Conservation (phyloP, 192 early-diverging fungal species). For the Chytriomyces sp. region DNA sequence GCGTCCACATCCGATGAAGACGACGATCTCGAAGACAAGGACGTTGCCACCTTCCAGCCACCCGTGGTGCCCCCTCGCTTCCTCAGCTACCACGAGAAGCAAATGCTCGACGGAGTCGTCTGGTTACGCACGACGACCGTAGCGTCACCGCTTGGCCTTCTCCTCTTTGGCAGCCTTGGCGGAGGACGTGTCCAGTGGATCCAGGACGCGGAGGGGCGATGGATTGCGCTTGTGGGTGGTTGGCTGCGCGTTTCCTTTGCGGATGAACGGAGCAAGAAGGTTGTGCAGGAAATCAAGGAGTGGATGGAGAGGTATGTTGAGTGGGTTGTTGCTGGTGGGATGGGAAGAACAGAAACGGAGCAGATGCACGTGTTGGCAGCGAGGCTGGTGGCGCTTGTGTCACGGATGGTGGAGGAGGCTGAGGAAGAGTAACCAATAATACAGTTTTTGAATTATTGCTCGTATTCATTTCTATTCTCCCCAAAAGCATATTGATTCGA, state of each 20-base stretch:
- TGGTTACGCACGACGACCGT: slow-evolving; percentile 46
- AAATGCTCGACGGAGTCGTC: slow-evolving; percentile 44
- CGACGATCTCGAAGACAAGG: slow-evolving; percentile 10
- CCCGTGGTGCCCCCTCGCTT: slow-evolving; percentile 43
- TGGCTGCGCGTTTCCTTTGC: slow-evolving; percentile 36
- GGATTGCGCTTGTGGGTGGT: slow-evolving; percentile 30
- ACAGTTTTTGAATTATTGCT: background rate
- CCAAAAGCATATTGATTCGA: too few relatives aligned
- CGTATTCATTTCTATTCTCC: background rate
- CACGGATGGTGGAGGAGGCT: background rate
- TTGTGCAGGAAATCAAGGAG: slow-evolving; percentile 31
- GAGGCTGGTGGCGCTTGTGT: background rate
- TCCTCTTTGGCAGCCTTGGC: slow-evolving; percentile 34
- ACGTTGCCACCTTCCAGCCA: background rate
- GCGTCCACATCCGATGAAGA: too few relatives aligned
- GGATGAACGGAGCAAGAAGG: slow-evolving; percentile 23
- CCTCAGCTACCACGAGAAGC: slow-evolving; percentile 52
- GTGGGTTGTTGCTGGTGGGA: slow-evolving; percentile 33
- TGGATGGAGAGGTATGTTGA: slow-evolving; percentile 44
- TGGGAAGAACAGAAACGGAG: background rate
- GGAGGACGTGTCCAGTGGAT: slow-evolving; percentile 4
- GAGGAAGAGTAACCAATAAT: background rate
- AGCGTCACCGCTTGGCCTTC: slow-evolving; percentile 36
- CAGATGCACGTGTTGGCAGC: background rate
- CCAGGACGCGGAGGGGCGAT: background rate